Base-by-base conservation (phyloP, 805 yeast species). In the Cyberlindnera lachancei region DNA sequence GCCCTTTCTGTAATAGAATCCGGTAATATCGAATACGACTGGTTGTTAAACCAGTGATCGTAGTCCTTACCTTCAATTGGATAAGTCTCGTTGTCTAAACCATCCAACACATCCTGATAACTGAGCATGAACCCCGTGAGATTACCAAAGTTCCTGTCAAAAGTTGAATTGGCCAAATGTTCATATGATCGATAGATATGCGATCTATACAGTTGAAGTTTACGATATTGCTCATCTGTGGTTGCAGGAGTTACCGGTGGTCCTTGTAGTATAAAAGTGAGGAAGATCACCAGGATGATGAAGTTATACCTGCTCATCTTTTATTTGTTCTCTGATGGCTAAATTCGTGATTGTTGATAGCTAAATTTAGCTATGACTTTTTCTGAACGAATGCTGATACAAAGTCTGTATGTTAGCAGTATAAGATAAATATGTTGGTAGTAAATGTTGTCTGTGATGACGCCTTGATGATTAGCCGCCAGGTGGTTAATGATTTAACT, bases 61-160 rank as follows among this genome's bases (percentile, higher is more conserved):
- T 75, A 63, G 28, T 61, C 55, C 32, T 59, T 62, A 6, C 55
- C 59, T 1, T 61, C 73, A 17, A 78, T 52, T 0, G 88, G 88
- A 70, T 78, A 79, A 0, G 73, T 64, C 38, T 68, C 64, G 1
- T 56, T 60, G 18, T 63, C 62, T 30, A 65, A 56, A 10, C 70
- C 69, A 5, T 59, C 52, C 2, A 67, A 15, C 12, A 63, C 66
- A 53, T 80, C 94, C 8, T 64, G 60, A 44, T 82, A 84, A 19
- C 85, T 73, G 21, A 79, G 55, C 45, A 64, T 67, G 36, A 79
- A 72, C 4, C 95, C 95, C 0, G 92, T 80, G 12, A 84, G 53
- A 45, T 82, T 79, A 1, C 82, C 81, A 50, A 76, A 78, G 6
- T 83, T 85, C 4, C 56, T 38, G 14, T 50, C 34, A 51, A 68